Base-by-base conservation (phyloP, 441 rosid species). In the Macaranga tanarius region DNA sequence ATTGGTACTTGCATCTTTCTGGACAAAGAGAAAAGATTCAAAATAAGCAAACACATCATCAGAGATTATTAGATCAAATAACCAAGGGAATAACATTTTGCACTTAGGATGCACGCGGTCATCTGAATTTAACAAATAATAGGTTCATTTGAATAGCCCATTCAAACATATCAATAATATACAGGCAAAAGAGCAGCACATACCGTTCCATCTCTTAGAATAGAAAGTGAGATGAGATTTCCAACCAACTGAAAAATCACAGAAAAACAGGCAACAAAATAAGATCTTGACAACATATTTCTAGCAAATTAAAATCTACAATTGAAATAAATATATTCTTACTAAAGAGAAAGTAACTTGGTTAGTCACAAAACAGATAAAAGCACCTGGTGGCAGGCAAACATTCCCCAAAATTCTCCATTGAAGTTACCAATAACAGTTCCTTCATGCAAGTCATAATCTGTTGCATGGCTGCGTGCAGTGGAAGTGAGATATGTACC, bases 381-480 rank as follows among this genome's bases (percentile, higher is more conserved):
- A 73, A 52, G 65, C 70, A 95, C 99, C 97, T 95, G 97, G 81
- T 95, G 92, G 83, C 86, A 66, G 58, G 97, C 97, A 81, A 89
- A 88, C 77, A 86, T 66, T 74, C 88, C 94, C 99, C 99, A 95
- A 80, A 95, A 95, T 54, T 88, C 97, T 45, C 99, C 99, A 84
- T 95, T 95, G 77, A 92, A 95, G 69, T 71, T 76, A 55, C 99
- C 99, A 40, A 95, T 87, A 10, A 92, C 79, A 1, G 93, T 81
- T 76, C 85, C 97, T 86, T 92, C 97, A 75, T 82, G 91, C 61
- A 87, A 75, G n/a, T 63, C 71, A 67, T 65, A 73, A 69, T 86
- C 88, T 70, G 76, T 81, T 69, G 97, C 92, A 80, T 95, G 97
- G 50, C 80, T 84, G 61, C 85, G 87, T 9, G 99, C 99, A 70